Base-by-base conservation (phyloP, 768 basidiomycete genomes). In the Pleurotus cornucopiae region DNA sequence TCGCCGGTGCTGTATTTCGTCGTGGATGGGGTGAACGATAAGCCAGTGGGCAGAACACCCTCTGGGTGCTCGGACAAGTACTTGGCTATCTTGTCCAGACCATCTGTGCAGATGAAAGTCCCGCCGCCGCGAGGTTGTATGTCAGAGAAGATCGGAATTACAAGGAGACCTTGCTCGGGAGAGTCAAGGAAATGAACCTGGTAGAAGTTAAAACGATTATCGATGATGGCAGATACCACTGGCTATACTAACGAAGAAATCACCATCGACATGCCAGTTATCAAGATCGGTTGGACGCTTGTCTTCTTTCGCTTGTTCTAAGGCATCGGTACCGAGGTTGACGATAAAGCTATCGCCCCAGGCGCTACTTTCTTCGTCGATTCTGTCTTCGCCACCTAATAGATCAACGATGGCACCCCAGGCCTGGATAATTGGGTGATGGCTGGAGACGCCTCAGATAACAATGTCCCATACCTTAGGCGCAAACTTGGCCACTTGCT, bases 301-400 rank as follows among this genome's bases (percentile, higher is more conserved):
- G 13, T 43, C 51, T 43, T 68, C 63, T 38, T 61, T 63, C 6
- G 60, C 58, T 23, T 66, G 65, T 56, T 72, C 74, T 38, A 74
- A 67, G 43, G 76, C 75, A 5, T 76, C 72, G 12, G 70, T 75
- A 18, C 84, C 84, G 16, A 86, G 68, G 62, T 85, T 86, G 45
- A 85, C 78, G 59, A 85, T 85, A 66, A 85, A 83, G 30, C 78
- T 78, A 69, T 84, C 80, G 26, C 77, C 76, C 81, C 83, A 85
- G 12, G 69, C 62, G 55, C 75, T 72, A 16, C 71, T 69, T n/a
- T 71, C 65, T 45, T 75, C 72, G 58, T 82, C 72, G 57, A 85
- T 78, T 40, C 84, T 73, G 3, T 82, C 83, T 63, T 79, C 81
- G 4, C 81, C 83, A 11, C 83, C 84, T 11, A 85, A 71, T 16